Evolutionary conservation across 257 asterid genomes (phyloP), one percentile per base, ranked within the genome.

Genomic region (Eustoma russellianum): DNA sequence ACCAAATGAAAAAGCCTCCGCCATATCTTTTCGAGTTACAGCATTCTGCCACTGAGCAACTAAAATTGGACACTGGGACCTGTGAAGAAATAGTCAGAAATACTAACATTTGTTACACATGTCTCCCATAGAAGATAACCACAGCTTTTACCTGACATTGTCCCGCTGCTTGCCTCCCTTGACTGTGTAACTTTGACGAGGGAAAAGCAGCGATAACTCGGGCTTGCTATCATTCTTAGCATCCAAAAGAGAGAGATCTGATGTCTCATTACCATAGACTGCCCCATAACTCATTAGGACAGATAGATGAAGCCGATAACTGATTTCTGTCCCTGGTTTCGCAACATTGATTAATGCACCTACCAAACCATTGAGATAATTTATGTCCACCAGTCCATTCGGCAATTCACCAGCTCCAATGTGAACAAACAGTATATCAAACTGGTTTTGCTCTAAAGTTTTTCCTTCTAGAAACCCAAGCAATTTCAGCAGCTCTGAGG

Each of bases 41-140:
- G 82, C 97, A 57, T 67, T 73, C 86, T 92, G 99, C 78, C 81
- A 81, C 64, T 88, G 99, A 49, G 95, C 94, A 70, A 77, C 64
- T 60, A 88, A 74, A 81, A 92, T 81, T 5, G 95, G 98, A 40
- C 83, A 66, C 52, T 72, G 67, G 10, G 56, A 61, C 82, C 98
- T 91, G 79, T 51, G 51, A 72, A 50, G 15, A 15, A 56, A 33
- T n/a, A 28, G 17, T 74, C 43, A 77, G 56, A 59, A 16, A 48
- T 5, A 38, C 43, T 3, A 61, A 48, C 55, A 15, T n/a, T 30
- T 13, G 24, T 24, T 33, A 28, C 50, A 17, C 5, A 11, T 34
- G 43, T 7, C 34, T n/a, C n/a, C 13, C 58, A 5, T 43, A 19
- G 43, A 60, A 24, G 56, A 12, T 13, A n/a, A 45, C 13, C 41